A percentile compares a stretch with the other conserved stretches of the same genome.
Evolutionary conservation across 148 eudicot species (phyloP).

Genomic region (Camellia japonica): DNA sequence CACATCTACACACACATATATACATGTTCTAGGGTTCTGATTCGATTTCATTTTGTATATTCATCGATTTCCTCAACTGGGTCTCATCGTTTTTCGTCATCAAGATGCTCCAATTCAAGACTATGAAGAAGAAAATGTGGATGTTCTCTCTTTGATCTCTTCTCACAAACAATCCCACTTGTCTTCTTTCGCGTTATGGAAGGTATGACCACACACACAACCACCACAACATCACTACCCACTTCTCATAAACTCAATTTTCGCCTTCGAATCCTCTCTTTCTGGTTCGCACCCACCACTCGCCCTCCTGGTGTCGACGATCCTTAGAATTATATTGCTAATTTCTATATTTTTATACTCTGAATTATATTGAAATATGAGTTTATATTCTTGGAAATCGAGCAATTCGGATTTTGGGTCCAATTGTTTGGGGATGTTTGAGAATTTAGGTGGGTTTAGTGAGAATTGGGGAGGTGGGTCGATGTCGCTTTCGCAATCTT

Average conservation of each 20-base stretch:
- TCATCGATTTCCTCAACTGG: slow-evolving; percentile 21
- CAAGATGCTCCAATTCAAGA: slow-evolving; percentile 24
- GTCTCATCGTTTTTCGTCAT: slow-evolving; percentile 8
- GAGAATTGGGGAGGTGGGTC: slow-evolving; percentile 25
- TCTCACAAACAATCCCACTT: slow-evolving; percentile 4
- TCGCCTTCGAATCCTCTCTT: slow-evolving; percentile 39
- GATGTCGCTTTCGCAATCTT: slow-evolving; percentile 15
- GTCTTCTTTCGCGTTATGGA: slow-evolving; percentile 18
- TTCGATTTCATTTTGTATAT: slow-evolving; percentile 8
- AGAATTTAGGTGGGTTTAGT: slow-evolving; percentile 11
- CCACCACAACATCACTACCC: slow-evolving; percentile 11
- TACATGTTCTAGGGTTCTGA: neutral
- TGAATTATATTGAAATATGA: slow-evolving; percentile 15
- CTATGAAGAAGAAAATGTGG: slow-evolving; percentile 42
- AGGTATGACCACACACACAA: slow-evolving; percentile 22
- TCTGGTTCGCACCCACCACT: slow-evolving; percentile 57
- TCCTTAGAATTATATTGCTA: slow-evolving; percentile 14
- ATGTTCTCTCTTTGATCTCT: slow-evolving; percentile 28
- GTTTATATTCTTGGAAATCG: slow-evolving; percentile 17
- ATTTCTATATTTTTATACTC: no score
- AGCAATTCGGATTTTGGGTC: slow-evolving; percentile 9
- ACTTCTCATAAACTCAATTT: slow-evolving; percentile 21
- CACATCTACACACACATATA: neutral
- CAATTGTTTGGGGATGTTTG: slow-evolving; percentile 11
- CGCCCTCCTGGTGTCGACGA: slow-evolving; percentile 50